These are phyloP conservation scores for Diospyros kaki DNA, from an alignment of 148 eudicot genomes.

Conservation along the genomic window DNA sequence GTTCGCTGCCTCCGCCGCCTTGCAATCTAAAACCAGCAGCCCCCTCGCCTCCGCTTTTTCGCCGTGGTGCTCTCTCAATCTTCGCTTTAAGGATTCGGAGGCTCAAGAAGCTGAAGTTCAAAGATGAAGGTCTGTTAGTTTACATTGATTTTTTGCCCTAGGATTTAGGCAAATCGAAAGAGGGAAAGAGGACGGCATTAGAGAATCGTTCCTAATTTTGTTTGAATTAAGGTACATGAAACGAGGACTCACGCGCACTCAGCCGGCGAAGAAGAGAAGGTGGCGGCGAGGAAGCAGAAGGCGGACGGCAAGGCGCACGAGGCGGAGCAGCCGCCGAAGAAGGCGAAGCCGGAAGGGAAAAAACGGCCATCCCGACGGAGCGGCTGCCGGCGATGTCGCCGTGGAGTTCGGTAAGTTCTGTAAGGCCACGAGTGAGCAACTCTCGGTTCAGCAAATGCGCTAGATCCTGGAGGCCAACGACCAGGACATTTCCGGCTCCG, in stretches of 20 bases:
- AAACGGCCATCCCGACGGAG: slow-evolving; percentile 4
- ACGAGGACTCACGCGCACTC: slow-evolving; percentile 28
- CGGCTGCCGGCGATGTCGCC: slow-evolving; percentile 14
- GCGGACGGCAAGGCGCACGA: slow-evolving; percentile 30
- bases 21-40: no score
- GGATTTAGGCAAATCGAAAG: background rate
- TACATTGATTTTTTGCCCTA: no score
- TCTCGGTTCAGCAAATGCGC: slow-evolving; percentile 46
- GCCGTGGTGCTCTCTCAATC: no score
- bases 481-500: slow-evolving; percentile 27
- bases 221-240: slow-evolving; percentile 26
- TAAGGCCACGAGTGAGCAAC: slow-evolving; percentile 31
- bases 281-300: slow-evolving; percentile 38
- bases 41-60: no score
- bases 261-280: slow-evolving; percentile 24
- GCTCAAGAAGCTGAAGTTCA: no score
- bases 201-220: background rate
- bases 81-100: no score
- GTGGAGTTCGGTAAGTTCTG: slow-evolving; percentile 47
- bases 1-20: no score
- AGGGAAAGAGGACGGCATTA: background rate
- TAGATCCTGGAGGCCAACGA: slow-evolving; percentile 43
- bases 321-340: slow-evolving; percentile 44
- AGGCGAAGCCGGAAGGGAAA: slow-evolving; percentile 43
- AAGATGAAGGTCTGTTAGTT: no score